These are phyloP conservation scores for Geotrichum australiense DNA, from an alignment of 1,139 yeast species.

Conservation along the genomic window DNA sequence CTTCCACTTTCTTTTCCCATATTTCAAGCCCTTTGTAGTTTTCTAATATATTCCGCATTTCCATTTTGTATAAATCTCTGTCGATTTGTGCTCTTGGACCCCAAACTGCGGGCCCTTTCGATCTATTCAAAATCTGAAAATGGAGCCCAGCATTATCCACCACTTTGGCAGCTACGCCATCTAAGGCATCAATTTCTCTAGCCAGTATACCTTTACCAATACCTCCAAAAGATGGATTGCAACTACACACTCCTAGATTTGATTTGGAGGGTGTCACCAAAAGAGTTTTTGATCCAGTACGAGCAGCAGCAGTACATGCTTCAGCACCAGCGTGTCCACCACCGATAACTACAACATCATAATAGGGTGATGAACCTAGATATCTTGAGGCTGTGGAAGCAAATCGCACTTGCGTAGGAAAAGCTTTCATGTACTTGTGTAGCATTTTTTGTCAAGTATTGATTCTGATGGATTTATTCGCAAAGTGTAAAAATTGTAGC, in stretches of 20 bases:
- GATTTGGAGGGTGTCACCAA: conserved; percentile 68
- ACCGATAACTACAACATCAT: conserved; percentile 83
- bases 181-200: conserved; percentile 92
- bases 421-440: too few species aligned
- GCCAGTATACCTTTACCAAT: conserved; percentile 94
- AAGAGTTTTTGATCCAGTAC: conserved; percentile 67
- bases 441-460: too few species aligned
- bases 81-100: conserved; percentile 98
- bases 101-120: conserved; percentile 97
- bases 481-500: too few species aligned
- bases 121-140: conserved; percentile 75
- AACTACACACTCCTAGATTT: conserved; percentile 89
- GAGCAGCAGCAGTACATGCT: conserved; percentile 90
- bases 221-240: conserved; percentile 98
- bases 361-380: conserved; percentile 18
- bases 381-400: too few species aligned
- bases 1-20: conserved; percentile 73
- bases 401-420: too few species aligned
- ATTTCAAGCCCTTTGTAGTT: conserved; percentile 55
- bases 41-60: conserved; percentile 67
- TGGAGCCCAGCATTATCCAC: conserved; percentile 93
- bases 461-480: too few species aligned
- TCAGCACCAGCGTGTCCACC: conserved; percentile 99
- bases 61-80: conserved; percentile 63
- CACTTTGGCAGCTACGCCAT: conserved; percentile 78